Percentiles rank a stretch among this genome's conserved stretches.
Conservation (phyloP, 768 basidiomycete species). For the Xerocomellus intermedius region DNA sequence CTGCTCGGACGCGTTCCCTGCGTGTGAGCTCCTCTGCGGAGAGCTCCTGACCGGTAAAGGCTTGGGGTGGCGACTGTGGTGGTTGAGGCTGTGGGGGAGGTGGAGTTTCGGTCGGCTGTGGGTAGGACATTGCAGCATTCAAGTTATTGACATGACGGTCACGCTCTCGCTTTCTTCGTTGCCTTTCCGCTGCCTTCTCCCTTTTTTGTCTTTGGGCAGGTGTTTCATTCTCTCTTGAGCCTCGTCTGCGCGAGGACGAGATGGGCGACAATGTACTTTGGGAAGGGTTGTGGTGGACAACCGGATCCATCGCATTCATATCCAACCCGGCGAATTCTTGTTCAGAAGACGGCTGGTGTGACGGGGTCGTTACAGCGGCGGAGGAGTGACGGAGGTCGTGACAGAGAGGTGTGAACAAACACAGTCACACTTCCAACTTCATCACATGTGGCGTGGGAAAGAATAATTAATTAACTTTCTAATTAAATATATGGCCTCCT, state of each 20-base stretch:
- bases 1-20: constrained; percentile 69
- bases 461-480: background rate
- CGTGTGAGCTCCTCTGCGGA: constrained; percentile 65
- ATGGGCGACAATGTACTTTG: constrained; percentile 32
- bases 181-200: constrained; percentile 85
- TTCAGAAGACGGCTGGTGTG: constrained; percentile 27
- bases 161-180: constrained; percentile 79
- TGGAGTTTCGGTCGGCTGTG: constrained; percentile 34
- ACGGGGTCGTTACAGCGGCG: constrained; percentile 35
- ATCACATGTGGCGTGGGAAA: constrained; percentile 27
- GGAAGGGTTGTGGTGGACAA: constrained; percentile 32
- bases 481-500: constrained; percentile 20
- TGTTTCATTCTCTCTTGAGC: constrained; percentile 68
- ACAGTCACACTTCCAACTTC: constrained; percentile 14
- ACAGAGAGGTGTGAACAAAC: constrained; percentile 24
- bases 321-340: constrained; percentile 6
- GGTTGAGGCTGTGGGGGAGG: constrained; percentile 34
- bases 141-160: constrained; percentile 44
- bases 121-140: constrained; percentile 44
- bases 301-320: constrained; percentile 36
- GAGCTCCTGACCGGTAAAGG: constrained; percentile 36
- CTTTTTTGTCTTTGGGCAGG: constrained; percentile 71
- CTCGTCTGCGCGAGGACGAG: constrained; percentile 48
- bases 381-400: constrained; percentile 35
- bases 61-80: constrained; percentile 23